Percentiles rank a stretch among this genome's conserved stretches.
These are phyloP conservation scores for Globisporangium megalacanthum DNA, from an alignment of 352 stramenopile genomes.

Conservation along the genomic window DNA sequence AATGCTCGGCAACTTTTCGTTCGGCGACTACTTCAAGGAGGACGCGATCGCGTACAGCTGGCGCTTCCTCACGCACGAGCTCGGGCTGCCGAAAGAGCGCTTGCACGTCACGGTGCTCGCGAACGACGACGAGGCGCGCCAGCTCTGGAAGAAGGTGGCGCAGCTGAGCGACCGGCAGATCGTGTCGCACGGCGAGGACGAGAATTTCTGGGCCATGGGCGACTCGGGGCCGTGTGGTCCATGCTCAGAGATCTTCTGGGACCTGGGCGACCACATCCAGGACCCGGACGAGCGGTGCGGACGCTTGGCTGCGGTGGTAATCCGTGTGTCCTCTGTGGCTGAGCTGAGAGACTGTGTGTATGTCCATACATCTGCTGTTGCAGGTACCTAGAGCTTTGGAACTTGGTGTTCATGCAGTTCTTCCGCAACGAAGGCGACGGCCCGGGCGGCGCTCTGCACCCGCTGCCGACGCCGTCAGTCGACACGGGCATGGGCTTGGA, in stretches of 20 bases:
- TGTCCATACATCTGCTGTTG: constrained; percentile 20
- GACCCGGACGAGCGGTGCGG: constrained; percentile 68
- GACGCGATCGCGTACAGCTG: constrained; percentile 94
- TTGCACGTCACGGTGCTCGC: constrained; percentile 68
- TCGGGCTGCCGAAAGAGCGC: constrained; percentile 46
- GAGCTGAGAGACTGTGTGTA: constrained; percentile 9
- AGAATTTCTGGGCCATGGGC: constrained; percentile 98
- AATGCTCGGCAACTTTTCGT: constrained; percentile 98
- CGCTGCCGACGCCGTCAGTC: constrained; percentile 90
- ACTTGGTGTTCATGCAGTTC: constrained; percentile 98
- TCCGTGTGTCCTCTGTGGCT: constrained; percentile 31
- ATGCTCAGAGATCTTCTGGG: constrained; percentile 95
- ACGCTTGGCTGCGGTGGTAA: constrained; percentile 41
- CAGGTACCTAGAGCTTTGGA: constrained; percentile 94
- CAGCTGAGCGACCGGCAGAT: constrained; percentile 49
- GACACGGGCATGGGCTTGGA: constrained; percentile 98
- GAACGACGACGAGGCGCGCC: constrained; percentile 54
- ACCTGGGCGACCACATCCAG: constrained; percentile 72
- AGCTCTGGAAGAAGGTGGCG: constrained; percentile 50
- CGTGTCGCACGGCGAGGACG: constrained; percentile 69
- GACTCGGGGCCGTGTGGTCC: constrained; percentile 92
- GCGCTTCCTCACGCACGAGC: constrained; percentile 91
- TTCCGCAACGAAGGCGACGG: constrained; percentile 81
- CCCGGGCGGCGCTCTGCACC: constrained; percentile 43
- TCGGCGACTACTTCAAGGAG: constrained; percentile 98